These are phyloP conservation scores for Erythrophleum fordii DNA, from an alignment of 306 rosid genomes.

Conservation along the genomic window DNA sequence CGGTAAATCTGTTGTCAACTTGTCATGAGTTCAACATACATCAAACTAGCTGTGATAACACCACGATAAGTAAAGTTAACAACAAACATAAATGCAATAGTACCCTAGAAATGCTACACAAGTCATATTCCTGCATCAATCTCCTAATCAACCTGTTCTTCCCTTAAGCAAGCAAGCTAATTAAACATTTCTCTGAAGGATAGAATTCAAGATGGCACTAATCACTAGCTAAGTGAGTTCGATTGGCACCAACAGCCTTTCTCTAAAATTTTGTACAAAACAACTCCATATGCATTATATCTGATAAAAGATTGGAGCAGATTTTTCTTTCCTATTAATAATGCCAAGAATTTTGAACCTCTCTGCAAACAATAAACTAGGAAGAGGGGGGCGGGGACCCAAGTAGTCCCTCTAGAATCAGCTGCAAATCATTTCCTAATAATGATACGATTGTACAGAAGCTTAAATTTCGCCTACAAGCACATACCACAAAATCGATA, in stretches of 20 bases:
- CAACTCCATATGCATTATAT: slow-evolving; percentile 11
- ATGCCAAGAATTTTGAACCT: background rate
- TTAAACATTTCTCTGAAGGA: background rate
- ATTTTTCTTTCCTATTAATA: background rate
- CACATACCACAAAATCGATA: too few species aligned
- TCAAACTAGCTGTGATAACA: slow-evolving; percentile 10
- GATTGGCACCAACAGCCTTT: background rate
- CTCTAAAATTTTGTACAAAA: background rate
- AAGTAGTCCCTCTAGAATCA: background rate
- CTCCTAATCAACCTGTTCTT: background rate
- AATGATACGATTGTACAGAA: background rate
- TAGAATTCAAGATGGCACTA: slow-evolving; percentile 8
- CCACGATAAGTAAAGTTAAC: slow-evolving; percentile 27
- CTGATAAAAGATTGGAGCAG: background rate
- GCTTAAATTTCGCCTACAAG: background rate
- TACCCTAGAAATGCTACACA: background rate
- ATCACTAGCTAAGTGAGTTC: background rate
- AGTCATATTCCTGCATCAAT: slow-evolving; percentile 11
- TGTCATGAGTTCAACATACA: background rate
- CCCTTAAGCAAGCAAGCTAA: slow-evolving; percentile 19
- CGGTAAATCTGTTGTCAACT: background rate
- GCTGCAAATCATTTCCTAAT: background rate
- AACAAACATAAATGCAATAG: background rate
- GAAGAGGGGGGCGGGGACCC: background rate
- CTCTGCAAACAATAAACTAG: background rate